phyloP scores from a whole-genome alignment of 495 filamentous ascomycete genomes.

The Aspergillus funiculosus region DNA sequence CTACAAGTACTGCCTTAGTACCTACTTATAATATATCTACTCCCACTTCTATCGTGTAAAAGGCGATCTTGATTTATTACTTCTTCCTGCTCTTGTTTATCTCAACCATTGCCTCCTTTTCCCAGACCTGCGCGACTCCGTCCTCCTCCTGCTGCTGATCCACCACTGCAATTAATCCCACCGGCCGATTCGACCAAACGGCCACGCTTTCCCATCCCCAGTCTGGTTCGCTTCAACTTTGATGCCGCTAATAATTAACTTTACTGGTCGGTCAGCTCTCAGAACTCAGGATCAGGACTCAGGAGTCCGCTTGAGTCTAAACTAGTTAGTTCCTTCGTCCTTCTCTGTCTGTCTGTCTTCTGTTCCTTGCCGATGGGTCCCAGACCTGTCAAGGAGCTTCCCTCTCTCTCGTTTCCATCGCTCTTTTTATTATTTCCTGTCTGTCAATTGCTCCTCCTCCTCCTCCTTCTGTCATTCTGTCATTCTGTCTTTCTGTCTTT shows the following conservation, averaged over 20 bases:
- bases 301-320: conserved; percentile 14
- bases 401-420: conserved; percentile 2
- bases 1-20: too few species aligned
- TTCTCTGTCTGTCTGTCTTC: conserved; percentile 3
- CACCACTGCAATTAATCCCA: background rate
- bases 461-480: background rate
- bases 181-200: conserved; percentile 6
- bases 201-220: too few species aligned
- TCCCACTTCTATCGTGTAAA: too few species aligned
- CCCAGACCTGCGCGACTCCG: conserved; percentile 4
- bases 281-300: too few species aligned
- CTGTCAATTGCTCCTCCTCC: background rate
- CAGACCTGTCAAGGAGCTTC: conserved; percentile 10
- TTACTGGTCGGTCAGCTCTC: conserved; percentile 9
- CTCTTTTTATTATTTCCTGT: conserved; percentile 2
- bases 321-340: background rate
- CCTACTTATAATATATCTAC: too few species aligned
- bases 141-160: too few species aligned
- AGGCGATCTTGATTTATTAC: too few species aligned
- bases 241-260: conserved; percentile 23
- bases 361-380: conserved; percentile 3
- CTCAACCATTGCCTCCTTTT: conserved; percentile 7
- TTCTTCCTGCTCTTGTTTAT: too few species aligned
- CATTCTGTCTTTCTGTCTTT: background rate
- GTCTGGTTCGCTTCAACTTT: conserved; percentile 16